Conservation (phyloP, 78 protist genomes). For the Polysphondylium violaceum region DNA sequence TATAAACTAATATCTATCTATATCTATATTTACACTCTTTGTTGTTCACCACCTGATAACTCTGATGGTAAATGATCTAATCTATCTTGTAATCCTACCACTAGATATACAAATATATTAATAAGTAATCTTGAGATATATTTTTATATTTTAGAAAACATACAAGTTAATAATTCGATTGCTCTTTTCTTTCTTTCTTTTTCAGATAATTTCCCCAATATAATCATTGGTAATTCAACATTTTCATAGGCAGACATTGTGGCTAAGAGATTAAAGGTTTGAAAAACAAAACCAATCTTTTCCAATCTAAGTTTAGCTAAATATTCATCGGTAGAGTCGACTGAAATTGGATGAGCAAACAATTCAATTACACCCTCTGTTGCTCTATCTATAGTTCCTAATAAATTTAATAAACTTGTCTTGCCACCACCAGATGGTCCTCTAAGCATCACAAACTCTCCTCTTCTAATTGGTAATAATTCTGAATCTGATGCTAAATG, state of each 20-base stretch:
- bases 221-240: constrained; percentile 96
- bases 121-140: neutral
- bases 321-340: constrained; percentile 81
- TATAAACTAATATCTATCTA: neutral
- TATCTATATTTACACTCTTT: constrained; percentile 82
- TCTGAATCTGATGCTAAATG: constrained; percentile 72
- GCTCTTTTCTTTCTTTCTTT: constrained; percentile 81
- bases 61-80: constrained; percentile 95
- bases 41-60: constrained; percentile 98
- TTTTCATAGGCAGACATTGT: constrained; percentile 96
- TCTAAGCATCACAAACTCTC: constrained; percentile 95
- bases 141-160: neutral
- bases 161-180: constrained; percentile 65
- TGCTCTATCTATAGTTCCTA: constrained; percentile 94
- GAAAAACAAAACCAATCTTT: constrained; percentile 95
- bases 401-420: constrained; percentile 92
- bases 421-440: constrained; percentile 98
- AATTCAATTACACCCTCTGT: constrained; percentile 84
- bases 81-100: constrained; percentile 96
- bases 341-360: constrained; percentile 69
- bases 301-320: constrained; percentile 89
- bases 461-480: constrained; percentile 75
- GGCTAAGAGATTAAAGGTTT: constrained; percentile 95
- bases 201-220: constrained; percentile 84
- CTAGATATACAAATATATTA: neutral